These are phyloP conservation scores for Cystobasidium slooffiae DNA, from an alignment of 1,284 basidiomycete species.

Conservation along the genomic window DNA sequence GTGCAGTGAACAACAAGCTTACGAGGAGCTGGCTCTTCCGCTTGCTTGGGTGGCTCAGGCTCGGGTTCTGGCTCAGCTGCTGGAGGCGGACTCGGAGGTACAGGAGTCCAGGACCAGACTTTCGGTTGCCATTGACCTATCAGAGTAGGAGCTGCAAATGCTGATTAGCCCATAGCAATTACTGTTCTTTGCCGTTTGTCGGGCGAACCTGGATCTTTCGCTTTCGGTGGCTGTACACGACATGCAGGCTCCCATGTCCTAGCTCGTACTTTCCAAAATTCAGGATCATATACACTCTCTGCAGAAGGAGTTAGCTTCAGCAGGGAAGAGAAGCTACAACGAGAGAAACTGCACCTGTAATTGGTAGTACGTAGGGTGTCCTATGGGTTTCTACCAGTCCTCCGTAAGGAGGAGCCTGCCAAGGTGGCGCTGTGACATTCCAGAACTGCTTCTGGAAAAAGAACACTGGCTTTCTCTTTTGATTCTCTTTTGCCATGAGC, in stretches of 20 bases:
- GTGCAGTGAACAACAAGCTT: neutral
- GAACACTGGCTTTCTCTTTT: neutral
- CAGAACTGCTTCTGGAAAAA: constrained; percentile 1
- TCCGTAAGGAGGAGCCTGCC: constrained; percentile 3
- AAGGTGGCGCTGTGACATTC: neutral
- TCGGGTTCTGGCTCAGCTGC: neutral
- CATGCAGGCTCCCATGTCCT: constrained; percentile 5
- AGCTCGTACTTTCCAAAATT: neutral
- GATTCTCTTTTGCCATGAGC: neutral
- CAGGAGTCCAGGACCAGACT: neutral
- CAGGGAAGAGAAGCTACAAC: too few species aligned
- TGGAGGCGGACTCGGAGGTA: neutral
- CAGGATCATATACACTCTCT: neutral
- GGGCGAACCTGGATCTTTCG: neutral
- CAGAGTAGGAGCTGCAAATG: neutral
- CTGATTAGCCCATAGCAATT: neutral
- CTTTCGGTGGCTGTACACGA: neutral
- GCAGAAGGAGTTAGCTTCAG: neutral
- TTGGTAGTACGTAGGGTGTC: too few species aligned
- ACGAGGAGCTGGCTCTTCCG: neutral
- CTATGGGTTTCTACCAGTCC: neutral
- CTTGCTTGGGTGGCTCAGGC: neutral
- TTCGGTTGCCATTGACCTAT: neutral
- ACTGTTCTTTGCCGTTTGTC: neutral
- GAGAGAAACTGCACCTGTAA: too few species aligned